Conservation (phyloP, 257 asterid genomes). For the Solanum ossicruentum region DNA sequence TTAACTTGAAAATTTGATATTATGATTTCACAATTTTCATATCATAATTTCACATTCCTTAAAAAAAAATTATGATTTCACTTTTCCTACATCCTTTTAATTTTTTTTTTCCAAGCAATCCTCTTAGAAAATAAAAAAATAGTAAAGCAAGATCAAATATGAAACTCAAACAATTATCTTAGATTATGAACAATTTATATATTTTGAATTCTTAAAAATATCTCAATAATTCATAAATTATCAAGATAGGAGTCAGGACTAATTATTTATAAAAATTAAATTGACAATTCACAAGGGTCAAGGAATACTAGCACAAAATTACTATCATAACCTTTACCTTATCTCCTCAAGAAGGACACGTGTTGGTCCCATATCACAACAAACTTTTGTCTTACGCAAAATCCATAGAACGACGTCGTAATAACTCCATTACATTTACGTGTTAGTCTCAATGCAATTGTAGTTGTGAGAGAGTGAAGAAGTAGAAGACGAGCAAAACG, state of each 20-base stretch:
- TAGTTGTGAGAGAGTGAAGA: background rate
- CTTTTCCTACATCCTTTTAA: no score
- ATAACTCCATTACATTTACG: background rate
- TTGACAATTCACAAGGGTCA: background rate
- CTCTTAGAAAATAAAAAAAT: no score
- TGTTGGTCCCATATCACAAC: background rate
- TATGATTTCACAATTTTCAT: no score
- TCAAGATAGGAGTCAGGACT: background rate
- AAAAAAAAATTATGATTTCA: no score
- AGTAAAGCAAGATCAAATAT: no score
- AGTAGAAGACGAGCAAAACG: background rate
- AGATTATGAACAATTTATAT: no score
- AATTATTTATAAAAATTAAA: background rate
- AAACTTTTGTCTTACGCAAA: background rate
- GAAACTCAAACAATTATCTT: no score
- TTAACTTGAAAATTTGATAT: no score
- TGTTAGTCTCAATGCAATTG: background rate
- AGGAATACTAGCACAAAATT: background rate
- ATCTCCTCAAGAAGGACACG: slow-evolving; percentile 10
- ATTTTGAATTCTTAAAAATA: no score
- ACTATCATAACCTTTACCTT: background rate
- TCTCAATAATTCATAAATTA: no score
- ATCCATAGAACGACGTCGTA: background rate
- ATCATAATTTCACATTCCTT: no score
- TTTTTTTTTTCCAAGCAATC: no score